These are phyloP conservation scores for Paecilomyces dactylethromorphus DNA, from an alignment of 2,329 filamentous ascomycete species.

Conservation along the genomic window DNA sequence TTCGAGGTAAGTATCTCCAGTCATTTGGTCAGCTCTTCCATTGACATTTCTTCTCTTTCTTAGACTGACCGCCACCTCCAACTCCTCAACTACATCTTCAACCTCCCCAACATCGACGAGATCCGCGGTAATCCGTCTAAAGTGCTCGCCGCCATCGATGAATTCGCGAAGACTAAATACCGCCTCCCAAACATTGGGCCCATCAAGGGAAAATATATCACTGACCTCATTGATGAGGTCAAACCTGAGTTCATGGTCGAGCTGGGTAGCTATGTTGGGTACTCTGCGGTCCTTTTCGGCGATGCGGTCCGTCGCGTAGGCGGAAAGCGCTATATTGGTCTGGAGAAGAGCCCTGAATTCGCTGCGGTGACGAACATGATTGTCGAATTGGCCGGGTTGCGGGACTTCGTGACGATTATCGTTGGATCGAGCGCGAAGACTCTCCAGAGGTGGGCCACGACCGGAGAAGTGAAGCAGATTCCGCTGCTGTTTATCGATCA, in stretches of 20 bases:
- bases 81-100: conserved; percentile 59
- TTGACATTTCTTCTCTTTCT: background rate
- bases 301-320: conserved; percentile 15
- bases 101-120: conserved; percentile 49
- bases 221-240: conserved; percentile 57
- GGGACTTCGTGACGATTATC: conserved; percentile 25
- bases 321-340: conserved; percentile 25
- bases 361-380: conserved; percentile 25
- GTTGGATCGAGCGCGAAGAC: conserved; percentile 25
- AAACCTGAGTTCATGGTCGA: conserved; percentile 22
- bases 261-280: conserved; percentile 31
- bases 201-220: conserved; percentile 63
- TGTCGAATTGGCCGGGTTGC: conserved; percentile 26
- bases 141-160: conserved; percentile 61
- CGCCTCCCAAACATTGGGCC: conserved; percentile 73
- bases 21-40: background rate
- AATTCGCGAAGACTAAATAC: conserved; percentile 57
- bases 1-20: background rate
- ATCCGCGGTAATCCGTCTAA: conserved; percentile 55
- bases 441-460: conserved; percentile 17
- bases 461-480: conserved; percentile 20
- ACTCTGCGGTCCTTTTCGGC: conserved; percentile 28
- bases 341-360: conserved; percentile 27
- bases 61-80: background rate
- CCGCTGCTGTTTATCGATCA: conserved; percentile 34